Evolutionary conservation across 805 yeast genomes (phyloP).

Genomic region (Saccharomycopsis sp.): DNA sequence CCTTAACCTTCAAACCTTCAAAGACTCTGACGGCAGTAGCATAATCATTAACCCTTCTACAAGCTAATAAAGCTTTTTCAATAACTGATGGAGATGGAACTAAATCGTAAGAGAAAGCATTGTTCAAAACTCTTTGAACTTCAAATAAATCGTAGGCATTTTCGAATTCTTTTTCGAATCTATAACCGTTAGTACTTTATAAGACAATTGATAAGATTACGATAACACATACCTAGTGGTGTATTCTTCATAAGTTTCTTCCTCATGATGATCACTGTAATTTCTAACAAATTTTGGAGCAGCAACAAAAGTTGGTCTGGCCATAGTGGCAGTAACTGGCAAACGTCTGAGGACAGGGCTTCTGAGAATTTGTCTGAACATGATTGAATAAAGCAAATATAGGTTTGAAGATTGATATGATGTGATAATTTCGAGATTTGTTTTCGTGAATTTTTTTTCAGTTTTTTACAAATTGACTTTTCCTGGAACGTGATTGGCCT

Average conservation of each 20-base stretch:
- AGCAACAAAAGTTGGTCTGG: constrained; percentile 7
- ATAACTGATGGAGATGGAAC: constrained; percentile 97
- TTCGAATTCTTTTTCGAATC: constrained; percentile 93
- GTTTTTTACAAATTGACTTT: too few relatives aligned
- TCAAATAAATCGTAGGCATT: constrained; percentile 82
- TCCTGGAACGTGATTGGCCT: too few relatives aligned
- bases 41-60: constrained; percentile 97
- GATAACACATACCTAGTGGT: constrained; percentile 51
- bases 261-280: constrained; percentile 78
- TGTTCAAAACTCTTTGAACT: constrained; percentile 89
- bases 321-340: too few relatives aligned
- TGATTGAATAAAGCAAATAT: too few relatives aligned
- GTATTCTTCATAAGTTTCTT: constrained; percentile 92
- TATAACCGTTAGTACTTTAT: constrained; percentile 19
- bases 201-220: not conserved
- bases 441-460: too few relatives aligned
- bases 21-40: constrained; percentile 98
- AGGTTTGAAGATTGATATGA: too few relatives aligned
- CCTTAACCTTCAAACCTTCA: constrained; percentile 94
- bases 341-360: too few relatives aligned
- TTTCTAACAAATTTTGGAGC: constrained; percentile 54
- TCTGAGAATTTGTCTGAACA: constrained; percentile 15
- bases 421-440: too few relatives aligned
- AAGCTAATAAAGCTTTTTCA: constrained; percentile 92
- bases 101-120: constrained; percentile 95